These are phyloP conservation scores for Solanum hybrid DNA, from an alignment of 305 asterid genomes.

Conservation along the genomic window DNA sequence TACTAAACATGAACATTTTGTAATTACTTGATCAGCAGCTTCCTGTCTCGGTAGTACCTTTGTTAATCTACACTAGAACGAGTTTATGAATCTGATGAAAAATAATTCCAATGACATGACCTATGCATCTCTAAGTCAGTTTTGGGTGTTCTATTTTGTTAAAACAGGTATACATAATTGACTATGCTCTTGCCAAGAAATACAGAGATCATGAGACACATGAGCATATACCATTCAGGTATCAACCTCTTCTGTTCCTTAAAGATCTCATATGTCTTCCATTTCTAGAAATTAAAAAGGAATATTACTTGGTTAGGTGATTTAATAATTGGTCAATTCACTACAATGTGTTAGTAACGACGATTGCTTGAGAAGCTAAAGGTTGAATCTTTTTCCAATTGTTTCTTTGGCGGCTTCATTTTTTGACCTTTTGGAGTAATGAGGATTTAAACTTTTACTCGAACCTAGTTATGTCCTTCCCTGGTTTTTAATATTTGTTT, in stretches of 20 bases:
- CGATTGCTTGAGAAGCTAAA: neutral
- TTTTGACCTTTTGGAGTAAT: neutral
- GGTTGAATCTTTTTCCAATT: neutral
- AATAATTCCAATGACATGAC: neutral
- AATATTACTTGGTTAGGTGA: neutral
- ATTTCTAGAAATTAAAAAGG: neutral
- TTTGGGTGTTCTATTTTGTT: constrained; percentile 4
- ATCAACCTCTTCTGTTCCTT: neutral
- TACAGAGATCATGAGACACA: constrained; percentile 71
- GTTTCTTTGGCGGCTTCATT: neutral
- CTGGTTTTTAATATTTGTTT: neutral
- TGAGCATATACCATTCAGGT: constrained; percentile 77
- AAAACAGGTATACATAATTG: constrained; percentile 61
- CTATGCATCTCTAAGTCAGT: neutral
- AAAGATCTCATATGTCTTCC: neutral
- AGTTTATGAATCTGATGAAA: neutral
- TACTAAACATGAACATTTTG: neutral
- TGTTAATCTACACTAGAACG: neutral
- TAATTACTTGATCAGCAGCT: neutral
- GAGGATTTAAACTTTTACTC: neutral
- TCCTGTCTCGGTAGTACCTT: neutral
- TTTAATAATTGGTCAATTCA: neutral
- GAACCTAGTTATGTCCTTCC: neutral
- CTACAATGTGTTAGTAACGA: neutral
- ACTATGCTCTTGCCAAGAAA: constrained; percentile 78